Evolutionary conservation across 2,329 filamentous ascomycete genomes (phyloP).

Genomic region (Amauroascus niger): DNA sequence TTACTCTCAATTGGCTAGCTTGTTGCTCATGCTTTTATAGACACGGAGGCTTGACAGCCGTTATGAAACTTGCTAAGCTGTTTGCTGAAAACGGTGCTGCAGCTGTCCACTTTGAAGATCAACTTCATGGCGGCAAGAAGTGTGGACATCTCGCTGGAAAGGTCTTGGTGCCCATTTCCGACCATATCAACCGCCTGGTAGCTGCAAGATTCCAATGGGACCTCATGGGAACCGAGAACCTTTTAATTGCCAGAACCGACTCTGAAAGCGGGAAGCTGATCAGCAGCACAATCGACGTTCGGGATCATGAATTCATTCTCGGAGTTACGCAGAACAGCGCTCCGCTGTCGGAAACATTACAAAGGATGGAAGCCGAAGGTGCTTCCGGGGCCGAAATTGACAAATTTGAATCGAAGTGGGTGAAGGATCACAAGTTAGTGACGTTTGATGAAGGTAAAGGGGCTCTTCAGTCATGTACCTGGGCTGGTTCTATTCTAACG

Average conservation of each 20-base stretch:
- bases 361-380: conserved; percentile 76
- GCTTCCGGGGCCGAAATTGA: conserved; percentile 74
- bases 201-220: conserved; percentile 97
- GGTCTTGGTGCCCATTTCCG: conserved; percentile 82
- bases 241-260: conserved; percentile 90
- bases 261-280: conserved; percentile 87
- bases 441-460: conserved; percentile 70
- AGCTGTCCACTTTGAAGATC: conserved; percentile 94
- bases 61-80: conserved; percentile 91
- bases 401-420: conserved; percentile 75
- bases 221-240: conserved; percentile 89
- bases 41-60: conserved; percentile 83
- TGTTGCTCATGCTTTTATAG: conserved; percentile 31
- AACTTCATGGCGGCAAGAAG: conserved; percentile 96
- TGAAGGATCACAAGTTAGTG: conserved; percentile 72
- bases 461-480: not conserved
- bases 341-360: conserved; percentile 77
- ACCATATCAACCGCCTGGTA: conserved; percentile 91
- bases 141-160: conserved; percentile 95
- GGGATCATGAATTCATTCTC: conserved; percentile 94
- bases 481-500: conserved; percentile 14
- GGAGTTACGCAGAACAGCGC: conserved; percentile 70
- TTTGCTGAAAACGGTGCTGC: conserved; percentile 96
- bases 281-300: conserved; percentile 80
- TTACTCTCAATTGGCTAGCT: not conserved